Evolutionary conservation across 23 red algal genomes (phyloP), one percentile per base, ranked within the genome.

Genomic region (Chondrus crispus): DNA sequence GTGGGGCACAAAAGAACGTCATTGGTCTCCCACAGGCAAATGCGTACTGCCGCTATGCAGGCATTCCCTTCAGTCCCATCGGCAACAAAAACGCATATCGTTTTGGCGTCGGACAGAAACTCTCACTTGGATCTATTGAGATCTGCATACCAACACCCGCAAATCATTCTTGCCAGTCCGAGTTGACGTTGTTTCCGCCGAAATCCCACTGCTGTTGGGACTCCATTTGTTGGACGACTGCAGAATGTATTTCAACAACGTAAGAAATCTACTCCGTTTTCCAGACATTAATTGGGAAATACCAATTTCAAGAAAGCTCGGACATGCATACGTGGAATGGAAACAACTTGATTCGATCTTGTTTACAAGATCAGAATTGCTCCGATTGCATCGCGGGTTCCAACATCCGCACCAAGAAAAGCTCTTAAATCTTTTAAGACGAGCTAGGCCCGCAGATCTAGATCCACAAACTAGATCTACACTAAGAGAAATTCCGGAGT

Each of bases 401-500:
- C n/a, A n/a, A 35, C 78, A 83, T 45, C 78, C 46, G 52, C 46
- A 53, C 57, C 8, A 16, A 9, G 12, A 62, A 10, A 83, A 83
- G 40, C 32, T 83, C 11, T 26, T 68, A 26, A 60, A 83, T 63
- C 78, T 83, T 33, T 26, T 83, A n/a, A 54, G 40, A 28, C 32
- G 18, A 68, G 45, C 50, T 16, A 68, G 57, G 40, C 45, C 12
- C 19, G 20, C 26, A 83, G 78, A 83, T 57, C 32, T 83, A 7
- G 40, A 83, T 28, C 9, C 46, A 62, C 33, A 83, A 83, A 60
- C n/a, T n/a, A n/a, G n/a, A n/a, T n/a, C n/a, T n/a, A n/a, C n/a
- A n/a, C n/a, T n/a, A n/a, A n/a, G n/a, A n/a, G n/a, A 54, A 54
- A 14, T 54, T 54, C 50, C 50, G 13, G 13, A 54, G 50, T 54